Base-by-base conservation (phyloP, 1,139 yeast genomes). In the Taphrina wiesneri region DNA sequence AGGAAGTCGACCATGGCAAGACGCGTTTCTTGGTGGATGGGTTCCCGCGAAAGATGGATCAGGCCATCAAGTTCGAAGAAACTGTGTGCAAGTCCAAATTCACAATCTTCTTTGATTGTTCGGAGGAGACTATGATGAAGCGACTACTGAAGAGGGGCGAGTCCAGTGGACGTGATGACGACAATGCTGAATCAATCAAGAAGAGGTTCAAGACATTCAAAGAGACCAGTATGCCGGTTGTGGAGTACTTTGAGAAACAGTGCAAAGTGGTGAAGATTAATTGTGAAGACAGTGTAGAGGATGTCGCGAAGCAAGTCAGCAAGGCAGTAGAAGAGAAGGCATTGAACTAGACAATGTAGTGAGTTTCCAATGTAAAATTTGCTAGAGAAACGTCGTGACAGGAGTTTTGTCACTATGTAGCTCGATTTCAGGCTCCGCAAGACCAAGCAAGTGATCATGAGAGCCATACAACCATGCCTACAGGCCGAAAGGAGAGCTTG, bases 31-130 rank as follows among this genome's bases (percentile, higher is more conserved):
- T 93, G 73, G 85, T 93, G 66, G 99, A 93, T 76, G 99, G 99
- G 1, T 93, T 93, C 83, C 99, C 99, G 47, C 84, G 99, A 75
- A 90, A 92, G 76, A 92, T 93, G 97, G 99, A 93, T 78, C 99
- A 93, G 79, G 98, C 98, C 0, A 70, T 88, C 60, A 88, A 93
- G 39, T 93, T 93, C 76, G 99, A 93, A 78, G 84, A 88, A 66
- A 82, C 85, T 69, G 85, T 74, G 6, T 73, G 69, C 74, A 32
- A 82, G 66, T 85, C 93, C 63, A 81, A 88, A 54, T 85, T 91
- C 77, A 88, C 96, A 1, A 81, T 93, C 68, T 93, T 90, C 80
- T 93, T 93, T 75, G 96, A 92, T 72, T 93, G 99, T 77, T 96
- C 97, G 3, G 98, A 93, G 77, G 77, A 79, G 62, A 89, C 90